Base-by-base conservation (phyloP, 768 basidiomycete genomes). In the Neoboletus brunneissimus region DNA sequence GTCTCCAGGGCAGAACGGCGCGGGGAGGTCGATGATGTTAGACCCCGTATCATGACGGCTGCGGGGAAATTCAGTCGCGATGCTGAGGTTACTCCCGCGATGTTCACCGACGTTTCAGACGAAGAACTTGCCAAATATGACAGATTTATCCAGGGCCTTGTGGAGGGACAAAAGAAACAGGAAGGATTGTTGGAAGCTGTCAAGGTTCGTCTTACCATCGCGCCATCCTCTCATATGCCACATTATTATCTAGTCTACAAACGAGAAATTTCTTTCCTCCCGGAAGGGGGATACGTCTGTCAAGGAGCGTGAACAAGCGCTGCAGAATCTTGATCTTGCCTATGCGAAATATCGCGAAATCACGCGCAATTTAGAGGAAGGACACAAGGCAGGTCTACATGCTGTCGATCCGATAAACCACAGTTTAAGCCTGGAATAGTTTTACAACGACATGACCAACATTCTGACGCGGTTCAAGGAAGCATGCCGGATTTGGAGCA, bases 281-380 rank as follows among this genome's bases (percentile, higher is more conserved):
- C 80, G 94, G 23, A 84, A 80, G 69, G 89, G 89, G 13, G 93
- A 95, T 64, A 81, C 87, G 1, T 74, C 79, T 12, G 79, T 94
- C 16, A 91, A 89, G 64, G 87, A 86, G 46, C 81, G 97, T 16
- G 93, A 96, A 72, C 76, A 81, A 56, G 89, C 87, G 0, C 72
- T 98, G 27, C 91, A 92, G 67, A 83, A 84, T 13, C 82, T 96
- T 42, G 92, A 96, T 60, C 71, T 87, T 12, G 91, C 94, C 0
- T 90, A 90, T 72, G 86, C 86, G 73, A 93, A 92, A 65, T 97
- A 94, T 71, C 78, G 81, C 52, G 95, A 98, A 68, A 89, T 97
- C 15, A 79, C 77, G 2, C 81, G 82, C 48, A 94, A 98, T 71
- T 75, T 97, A 7, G 86, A 90, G 40, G 96, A 98, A 67, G 95